phyloP scores from a whole-genome alignment of 2,329 filamentous ascomycete genomes.

The Aspergillus spinulosporus region DNA sequence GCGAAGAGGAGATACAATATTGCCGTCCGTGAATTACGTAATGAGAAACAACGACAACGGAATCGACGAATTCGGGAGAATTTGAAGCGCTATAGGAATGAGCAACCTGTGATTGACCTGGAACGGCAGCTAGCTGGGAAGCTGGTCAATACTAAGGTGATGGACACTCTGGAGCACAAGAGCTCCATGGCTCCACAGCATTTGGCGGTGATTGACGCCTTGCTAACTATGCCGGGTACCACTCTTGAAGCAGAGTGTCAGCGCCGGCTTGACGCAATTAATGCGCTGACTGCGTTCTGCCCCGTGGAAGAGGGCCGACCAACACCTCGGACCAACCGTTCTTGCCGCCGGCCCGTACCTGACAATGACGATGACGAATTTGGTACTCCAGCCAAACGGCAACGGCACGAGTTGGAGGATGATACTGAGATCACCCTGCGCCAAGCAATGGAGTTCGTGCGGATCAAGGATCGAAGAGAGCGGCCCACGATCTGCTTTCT shows the following conservation, averaged over 20 bases:
- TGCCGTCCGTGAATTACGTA: conserved; percentile 20
- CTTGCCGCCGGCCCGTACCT: conserved; percentile 47
- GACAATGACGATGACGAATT: conserved; percentile 37
- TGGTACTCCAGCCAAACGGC: conserved; percentile 50
- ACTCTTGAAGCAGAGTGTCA: conserved; percentile 28
- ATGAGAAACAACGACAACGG: conserved; percentile 23
- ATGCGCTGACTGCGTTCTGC: conserved; percentile 30
- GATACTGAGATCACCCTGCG: conserved; percentile 16
- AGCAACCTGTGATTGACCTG: conserved; percentile 31
- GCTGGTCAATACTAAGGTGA: conserved; percentile 27
- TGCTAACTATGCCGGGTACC: conserved; percentile 27
- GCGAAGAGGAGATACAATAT: conserved; percentile 12
- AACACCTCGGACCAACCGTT: conserved; percentile 13
- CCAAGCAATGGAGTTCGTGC: conserved; percentile 3
- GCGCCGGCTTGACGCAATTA: conserved; percentile 27
- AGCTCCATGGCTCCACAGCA: conserved; percentile 5
- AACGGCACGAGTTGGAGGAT: conserved; percentile 19
- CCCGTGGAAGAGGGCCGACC: conserved; percentile 27
- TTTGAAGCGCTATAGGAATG: conserved; percentile 29
- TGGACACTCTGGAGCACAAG: conserved; percentile 21
- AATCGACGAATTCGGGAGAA: conserved; percentile 27
- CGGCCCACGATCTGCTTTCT: not conserved
- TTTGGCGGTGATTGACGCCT: conserved; percentile 15
- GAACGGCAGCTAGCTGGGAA: conserved; percentile 28
- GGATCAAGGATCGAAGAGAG: not conserved